Conservation (phyloP, 768 basidiomycete genomes). For the Suillus hirtellus region DNA sequence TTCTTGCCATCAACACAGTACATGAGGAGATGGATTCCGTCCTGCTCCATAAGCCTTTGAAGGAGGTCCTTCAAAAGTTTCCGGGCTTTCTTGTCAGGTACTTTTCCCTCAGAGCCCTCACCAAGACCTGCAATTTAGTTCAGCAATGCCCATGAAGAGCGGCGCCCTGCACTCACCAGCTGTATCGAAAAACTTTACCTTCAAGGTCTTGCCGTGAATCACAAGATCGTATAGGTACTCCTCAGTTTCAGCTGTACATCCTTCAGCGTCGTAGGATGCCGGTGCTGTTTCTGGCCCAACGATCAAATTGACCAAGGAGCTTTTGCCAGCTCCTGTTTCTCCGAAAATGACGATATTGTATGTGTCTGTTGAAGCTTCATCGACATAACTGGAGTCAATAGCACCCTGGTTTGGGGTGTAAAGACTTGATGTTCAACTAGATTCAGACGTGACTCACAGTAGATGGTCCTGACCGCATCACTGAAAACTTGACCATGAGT, state of each 20-base stretch:
- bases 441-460: neutral
- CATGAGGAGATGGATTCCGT: conserved; percentile 26
- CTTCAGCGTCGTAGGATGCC: conserved; percentile 33
- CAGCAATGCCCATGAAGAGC: neutral
- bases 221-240: conserved; percentile 27
- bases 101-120: conserved; percentile 31
- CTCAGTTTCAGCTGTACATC: conserved; percentile 36
- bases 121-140: conserved; percentile 27
- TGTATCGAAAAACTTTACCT: conserved; percentile 35
- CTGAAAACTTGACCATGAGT: neutral
- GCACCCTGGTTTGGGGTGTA: neutral
- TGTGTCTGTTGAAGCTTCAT: conserved; percentile 7
- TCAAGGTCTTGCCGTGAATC: conserved; percentile 6
- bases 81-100: conserved; percentile 27
- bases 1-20: conserved; percentile 30
- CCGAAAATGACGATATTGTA: conserved; percentile 44
- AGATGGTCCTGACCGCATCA: neutral
- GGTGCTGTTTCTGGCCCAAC: conserved; percentile 29
- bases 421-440: neutral
- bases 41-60: conserved; percentile 26
- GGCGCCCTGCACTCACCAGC: conserved; percentile 21
- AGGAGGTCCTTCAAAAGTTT: conserved; percentile 32
- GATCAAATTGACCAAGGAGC: conserved; percentile 45
- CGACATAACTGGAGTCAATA: neutral
- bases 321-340: conserved; percentile 43